Evolutionary conservation across 2,329 filamentous ascomycete species (phyloP).

Genomic region (Fusarium tricinctum): DNA sequence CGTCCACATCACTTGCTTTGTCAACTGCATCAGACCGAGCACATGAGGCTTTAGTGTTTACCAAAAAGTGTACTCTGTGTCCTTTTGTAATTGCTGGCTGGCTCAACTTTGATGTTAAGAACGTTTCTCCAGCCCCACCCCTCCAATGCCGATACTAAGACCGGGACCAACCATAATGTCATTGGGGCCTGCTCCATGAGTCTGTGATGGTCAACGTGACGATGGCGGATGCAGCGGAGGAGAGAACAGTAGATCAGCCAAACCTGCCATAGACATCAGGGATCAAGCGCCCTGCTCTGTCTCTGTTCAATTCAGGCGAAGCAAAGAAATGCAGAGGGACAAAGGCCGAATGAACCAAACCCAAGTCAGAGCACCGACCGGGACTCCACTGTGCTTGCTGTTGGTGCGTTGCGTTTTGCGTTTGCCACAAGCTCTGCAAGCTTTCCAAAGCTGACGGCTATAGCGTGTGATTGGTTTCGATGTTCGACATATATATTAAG

Average conservation of each 20-base stretch:
- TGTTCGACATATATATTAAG: constrained; percentile 4
- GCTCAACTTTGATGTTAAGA: constrained; percentile 20
- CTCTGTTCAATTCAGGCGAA: constrained; percentile 16
- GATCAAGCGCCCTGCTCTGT: constrained; percentile 20
- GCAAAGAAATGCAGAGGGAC: constrained; percentile 35
- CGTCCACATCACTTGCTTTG: constrained; percentile 19
- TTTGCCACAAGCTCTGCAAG: constrained; percentile 36
- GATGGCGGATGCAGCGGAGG: constrained; percentile 37
- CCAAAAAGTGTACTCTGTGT: constrained; percentile 23
- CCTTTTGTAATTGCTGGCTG: constrained; percentile 14
- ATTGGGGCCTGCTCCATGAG: constrained; percentile 16
- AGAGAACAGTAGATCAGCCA: constrained; percentile 29
- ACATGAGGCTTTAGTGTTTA: constrained; percentile 37
- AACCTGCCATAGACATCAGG: constrained; percentile 26
- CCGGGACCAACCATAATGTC: constrained; percentile 29
- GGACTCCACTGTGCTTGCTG: constrained; percentile 28
- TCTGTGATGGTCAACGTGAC: constrained; percentile 15
- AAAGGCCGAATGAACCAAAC: constrained; percentile 28
- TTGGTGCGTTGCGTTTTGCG: constrained; percentile 19
- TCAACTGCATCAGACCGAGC: constrained; percentile 36
- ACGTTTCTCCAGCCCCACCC: constrained; percentile 38
- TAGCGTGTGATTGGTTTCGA: constrained; percentile 33
- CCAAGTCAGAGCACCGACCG: constrained; percentile 17
- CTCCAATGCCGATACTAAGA: constrained; percentile 33
- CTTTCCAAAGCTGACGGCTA: constrained; percentile 25